Base-by-base conservation (phyloP, 208 protist species). In the Leishmania turanica region DNA sequence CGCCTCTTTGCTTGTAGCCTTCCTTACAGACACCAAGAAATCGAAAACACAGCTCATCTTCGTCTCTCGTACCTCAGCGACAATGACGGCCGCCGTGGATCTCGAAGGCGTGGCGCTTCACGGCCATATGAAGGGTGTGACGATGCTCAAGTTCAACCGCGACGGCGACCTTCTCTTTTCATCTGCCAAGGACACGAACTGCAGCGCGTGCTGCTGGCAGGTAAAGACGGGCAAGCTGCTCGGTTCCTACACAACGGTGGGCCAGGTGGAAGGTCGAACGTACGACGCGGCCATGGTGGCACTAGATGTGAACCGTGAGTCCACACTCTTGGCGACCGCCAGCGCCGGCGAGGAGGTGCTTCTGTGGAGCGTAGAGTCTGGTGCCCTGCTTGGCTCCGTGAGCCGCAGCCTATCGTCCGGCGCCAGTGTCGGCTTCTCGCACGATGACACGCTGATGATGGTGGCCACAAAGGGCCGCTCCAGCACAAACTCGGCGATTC, bases 111-210 rank as follows among this genome's bases (percentile, higher is more conserved):
- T 96, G 58, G 88, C 93, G 62, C 90, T 98, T 21, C 93, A 97
- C 79, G 96, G 93, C 74, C 95, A 98, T 84, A 98, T 93, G 88
- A 96, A 97, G 88, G 87, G 89, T 69, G 94, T 98, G 49, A 95
- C 93, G 56, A 93, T 96, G 88, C 84, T 99, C 69, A 94, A 98
- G 88, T 99, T 99, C 89, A 99, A 99, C 91, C 84, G 90, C 79
- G 99, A 99, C 51, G 99, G 99, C 72, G 99, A 99, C 84, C 88
- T 99, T 17, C 87, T 99, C 40, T 99, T 99, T 86, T 98, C 97
- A 34, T 91, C 94, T 42, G 91, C 95, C 47, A 99, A 98, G 84
- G 99, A 99, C 85, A 92, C 93, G 40, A 87, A 91, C 53, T 93
- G 95, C 47, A 94, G 80, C 69, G 91, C 99, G 54, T 86, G 84